These are phyloP conservation scores for Boechera divaricarpa DNA, from an alignment of 345 rosid genomes.

Conservation along the genomic window DNA sequence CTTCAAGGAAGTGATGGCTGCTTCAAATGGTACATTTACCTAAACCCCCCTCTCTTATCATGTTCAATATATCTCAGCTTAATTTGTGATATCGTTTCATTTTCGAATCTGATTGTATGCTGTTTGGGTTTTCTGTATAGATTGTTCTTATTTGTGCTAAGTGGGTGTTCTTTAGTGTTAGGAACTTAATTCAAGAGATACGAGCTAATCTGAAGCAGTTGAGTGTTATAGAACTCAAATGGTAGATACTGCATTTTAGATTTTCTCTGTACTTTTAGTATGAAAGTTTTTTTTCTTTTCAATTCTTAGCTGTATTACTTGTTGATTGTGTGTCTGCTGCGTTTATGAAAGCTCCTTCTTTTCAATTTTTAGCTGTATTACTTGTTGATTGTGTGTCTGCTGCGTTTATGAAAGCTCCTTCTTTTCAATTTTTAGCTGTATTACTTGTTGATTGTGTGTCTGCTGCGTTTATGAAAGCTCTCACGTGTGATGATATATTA, in stretches of 20 bases:
- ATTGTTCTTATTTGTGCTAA: not conserved
- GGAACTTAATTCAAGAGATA: not conserved
- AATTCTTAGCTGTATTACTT: not conserved
- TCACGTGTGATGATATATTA: not conserved
- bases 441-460: not conserved
- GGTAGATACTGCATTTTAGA: not conserved
- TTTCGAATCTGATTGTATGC: too few relatives aligned
- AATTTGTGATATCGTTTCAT: not conserved
- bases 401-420: not conserved
- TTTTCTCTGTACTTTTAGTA: not conserved
- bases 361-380: not conserved
- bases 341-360: not conserved
- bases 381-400: not conserved
- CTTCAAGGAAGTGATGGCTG: slow-evolving; percentile 98
- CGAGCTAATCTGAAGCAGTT: not conserved
- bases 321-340: not conserved
- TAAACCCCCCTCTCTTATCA: not conserved
- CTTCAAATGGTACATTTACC: slow-evolving; percentile 73
- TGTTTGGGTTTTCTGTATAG: too few relatives aligned
- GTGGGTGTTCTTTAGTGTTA: not conserved
- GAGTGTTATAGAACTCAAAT: not conserved
- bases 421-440: not conserved
- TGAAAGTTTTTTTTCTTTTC: not conserved
- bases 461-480: not conserved
- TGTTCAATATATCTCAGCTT: not conserved